Evolutionary conservation across 108 stramenopile species (phyloP), one percentile per base, ranked within the genome.

Genomic region (Skeletonema menzelii): DNA sequence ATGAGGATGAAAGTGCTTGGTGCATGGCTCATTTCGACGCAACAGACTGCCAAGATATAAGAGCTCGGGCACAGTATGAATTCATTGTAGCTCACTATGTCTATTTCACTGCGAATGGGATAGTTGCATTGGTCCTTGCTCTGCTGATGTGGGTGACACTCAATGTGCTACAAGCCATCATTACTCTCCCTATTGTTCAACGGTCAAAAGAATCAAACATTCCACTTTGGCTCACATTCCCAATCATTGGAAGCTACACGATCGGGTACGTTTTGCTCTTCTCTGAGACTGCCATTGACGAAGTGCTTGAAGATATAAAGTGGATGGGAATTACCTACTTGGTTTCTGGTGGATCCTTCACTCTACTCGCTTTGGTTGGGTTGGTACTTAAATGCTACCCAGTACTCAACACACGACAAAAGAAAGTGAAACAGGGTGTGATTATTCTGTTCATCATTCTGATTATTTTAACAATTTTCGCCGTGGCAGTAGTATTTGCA

Each of bases 141-240:
- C 28, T 59, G 24, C 72, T 84, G 62, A 61, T 88, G 34, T 68
- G 84, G 47, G 80, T 91, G 5, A 82, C 84, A n/a, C 65, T 94
- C 0, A 76, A 80, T 31, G 46, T 87, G 7, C 69, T 94, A 19
- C 87, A 94, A 69, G 77, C 80, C 19, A 90, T 94, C 27, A 90
- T 94, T 53, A 78, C 91, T 14, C 73, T 81, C 59, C 93, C 93
- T 0, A 88, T 94, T 47, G 89, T 94, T 24, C 93, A 91, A 70
- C 76, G 88, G 26, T 94, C 93, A 1, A 82, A 91, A 80, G 87
- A 94, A 70, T 69, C 86, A n/a, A 94, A 94, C 67, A 84, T 94
- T 49, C 90, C 90, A 27, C 79, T 84, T 5, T 94, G 91, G 90
- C 67, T 94, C 20, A 81, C 83, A 1, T 76, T 94, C 27, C 93